Conservation (phyloP, 208 protist genomes). For the Angomonas deanei region DNA sequence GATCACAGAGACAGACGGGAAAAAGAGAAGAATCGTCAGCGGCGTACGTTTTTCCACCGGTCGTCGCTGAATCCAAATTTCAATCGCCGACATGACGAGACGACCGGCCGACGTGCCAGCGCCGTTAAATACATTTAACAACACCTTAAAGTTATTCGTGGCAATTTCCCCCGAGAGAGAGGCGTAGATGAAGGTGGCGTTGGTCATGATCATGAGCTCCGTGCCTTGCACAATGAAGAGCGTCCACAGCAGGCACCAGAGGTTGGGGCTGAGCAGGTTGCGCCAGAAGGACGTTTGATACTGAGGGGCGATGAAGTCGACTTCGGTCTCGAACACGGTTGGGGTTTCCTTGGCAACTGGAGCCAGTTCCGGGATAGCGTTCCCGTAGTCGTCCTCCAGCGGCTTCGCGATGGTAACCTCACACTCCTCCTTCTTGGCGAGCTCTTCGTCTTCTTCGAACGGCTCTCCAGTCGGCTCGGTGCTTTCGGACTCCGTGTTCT, state of each 20-base stretch:
- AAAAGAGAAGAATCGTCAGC: conserved; percentile 43
- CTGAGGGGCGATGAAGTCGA: conserved; percentile 58
- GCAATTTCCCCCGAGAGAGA: conserved; percentile 30
- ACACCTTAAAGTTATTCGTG: conserved; percentile 16
- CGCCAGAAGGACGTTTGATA: conserved; percentile 47
- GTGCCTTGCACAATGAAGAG: conserved; percentile 31
- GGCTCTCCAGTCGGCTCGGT: not conserved
- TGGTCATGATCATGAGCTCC: conserved; percentile 50
- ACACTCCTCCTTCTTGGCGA: not conserved
- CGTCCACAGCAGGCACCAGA: conserved; percentile 50
- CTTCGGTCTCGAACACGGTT: conserved; percentile 10
- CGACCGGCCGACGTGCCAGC: conserved; percentile 49
- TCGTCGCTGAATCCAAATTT: conserved; percentile 44
- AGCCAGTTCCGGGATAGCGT: not conserved
- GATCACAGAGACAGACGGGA: conserved; percentile 34
- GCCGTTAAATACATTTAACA: conserved; percentile 62
- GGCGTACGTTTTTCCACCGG: conserved; percentile 51
- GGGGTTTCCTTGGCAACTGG: not conserved
- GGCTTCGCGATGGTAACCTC: not conserved
- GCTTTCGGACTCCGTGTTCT: not conserved
- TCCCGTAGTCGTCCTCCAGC: not conserved
- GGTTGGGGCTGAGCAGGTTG: conserved; percentile 24
- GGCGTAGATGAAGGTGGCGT: conserved; percentile 37
- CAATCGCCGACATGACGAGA: conserved; percentile 46
- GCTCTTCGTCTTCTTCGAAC: not conserved